Base-by-base conservation (phyloP, 768 basidiomycete genomes). In the Tephrocybe rancida region DNA sequence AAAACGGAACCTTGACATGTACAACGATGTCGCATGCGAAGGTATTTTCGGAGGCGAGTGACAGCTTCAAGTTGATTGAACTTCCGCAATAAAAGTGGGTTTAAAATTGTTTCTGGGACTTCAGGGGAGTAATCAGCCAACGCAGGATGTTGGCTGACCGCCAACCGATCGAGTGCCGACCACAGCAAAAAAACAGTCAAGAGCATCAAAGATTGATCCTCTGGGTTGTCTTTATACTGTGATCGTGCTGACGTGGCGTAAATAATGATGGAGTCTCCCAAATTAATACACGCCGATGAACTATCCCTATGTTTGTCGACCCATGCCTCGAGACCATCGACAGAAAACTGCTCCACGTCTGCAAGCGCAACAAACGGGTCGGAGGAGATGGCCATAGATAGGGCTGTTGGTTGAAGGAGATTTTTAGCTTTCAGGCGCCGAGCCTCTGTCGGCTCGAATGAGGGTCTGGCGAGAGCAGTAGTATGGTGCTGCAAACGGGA, bases 111-210 rank as follows among this genome's bases (percentile, higher is more conserved):
- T 2, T 52, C 24, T 0, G 76, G 69, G 0, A 83, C 61, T 52
- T 78, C 79, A 0, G 82, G 79, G 10, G 78, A 75, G 49, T 79
- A 83, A 4, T 73, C 62, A 0, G 37, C 38, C 5, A 83, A 62
- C 9, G 81, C 65, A 2, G 81, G 75, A 32, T 65, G 62, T 21
- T 68, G 62, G 16, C 34, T 35, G 18, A 73, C 61, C 2, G 62
- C 68, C 13, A 75, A 27, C 22, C 56, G 68, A 56, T 83, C 81
- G 5, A 82, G 64, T 0, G 73, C 76, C 1, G 77, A 66, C 81
- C 82, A 83, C 16, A 83, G 67, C 27, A 80, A 74, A 21, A 81
- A 59, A 27, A 74, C 53, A 4, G 75, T 75, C 42, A 83, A 60
- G 37, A 82, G 55, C 71, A 83, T 76, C 2, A 74, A 48, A 0